Evolutionary conservation across 2,329 filamentous ascomycete genomes (phyloP).

Genomic region (Epichloe brachyelytri): DNA sequence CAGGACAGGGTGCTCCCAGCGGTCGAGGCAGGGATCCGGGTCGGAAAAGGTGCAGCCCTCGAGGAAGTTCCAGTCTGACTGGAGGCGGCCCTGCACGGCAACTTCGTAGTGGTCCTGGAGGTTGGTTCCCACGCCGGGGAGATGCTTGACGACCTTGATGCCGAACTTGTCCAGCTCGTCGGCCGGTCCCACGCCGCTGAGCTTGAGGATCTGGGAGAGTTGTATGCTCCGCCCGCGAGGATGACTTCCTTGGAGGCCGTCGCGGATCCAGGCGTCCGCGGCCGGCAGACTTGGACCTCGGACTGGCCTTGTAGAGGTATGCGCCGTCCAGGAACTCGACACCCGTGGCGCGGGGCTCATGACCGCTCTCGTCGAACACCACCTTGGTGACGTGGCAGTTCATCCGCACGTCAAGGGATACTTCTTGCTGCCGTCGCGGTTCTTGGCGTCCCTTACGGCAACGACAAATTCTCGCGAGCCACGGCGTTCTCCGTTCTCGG

Average conservation of each 20-base stretch:
- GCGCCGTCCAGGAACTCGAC: constrained; percentile 29
- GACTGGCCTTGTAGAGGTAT: constrained; percentile 29
- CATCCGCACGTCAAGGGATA: constrained; percentile 11
- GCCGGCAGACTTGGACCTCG: constrained; percentile 19
- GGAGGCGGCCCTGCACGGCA: constrained; percentile 8
- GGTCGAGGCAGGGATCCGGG: constrained; percentile 21
- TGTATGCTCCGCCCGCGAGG: constrained; percentile 32
- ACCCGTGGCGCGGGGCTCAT: constrained; percentile 25
- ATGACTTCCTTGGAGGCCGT: constrained; percentile 31
- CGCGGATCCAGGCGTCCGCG: constrained; percentile 13
- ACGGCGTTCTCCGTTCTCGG: constrained; percentile 27
- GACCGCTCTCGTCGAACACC: constrained; percentile 16
- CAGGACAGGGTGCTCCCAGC: constrained; percentile 13
- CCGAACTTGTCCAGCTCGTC: constrained; percentile 25
- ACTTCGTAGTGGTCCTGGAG: constrained; percentile 19
- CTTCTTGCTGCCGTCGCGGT: constrained; percentile 4
- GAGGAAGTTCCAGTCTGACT: constrained; percentile 5
- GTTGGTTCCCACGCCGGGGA: constrained; percentile 51
- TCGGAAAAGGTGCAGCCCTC: constrained; percentile 17
- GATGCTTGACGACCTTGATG: constrained; percentile 40
- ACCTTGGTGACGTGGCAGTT: constrained; percentile 23
- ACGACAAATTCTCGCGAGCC: constrained; percentile 37
- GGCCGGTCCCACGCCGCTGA: constrained; percentile 31
- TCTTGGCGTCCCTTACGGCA: constrained; percentile 15
- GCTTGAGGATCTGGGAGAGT: constrained; percentile 32